Conservation (phyloP, 768 basidiomycete genomes). For the Boletus vinaceobasis region DNA sequence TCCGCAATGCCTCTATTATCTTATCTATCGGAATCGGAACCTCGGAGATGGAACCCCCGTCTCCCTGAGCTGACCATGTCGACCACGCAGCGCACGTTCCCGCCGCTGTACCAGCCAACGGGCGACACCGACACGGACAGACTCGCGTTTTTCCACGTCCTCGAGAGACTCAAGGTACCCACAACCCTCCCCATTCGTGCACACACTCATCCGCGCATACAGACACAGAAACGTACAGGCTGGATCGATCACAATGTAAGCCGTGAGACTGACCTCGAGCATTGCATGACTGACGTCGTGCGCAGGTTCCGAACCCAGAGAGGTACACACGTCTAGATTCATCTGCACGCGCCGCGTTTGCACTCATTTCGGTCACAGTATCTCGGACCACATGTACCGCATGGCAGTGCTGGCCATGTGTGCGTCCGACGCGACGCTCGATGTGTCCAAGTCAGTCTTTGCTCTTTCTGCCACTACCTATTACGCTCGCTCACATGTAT, state of each 20-base stretch:
- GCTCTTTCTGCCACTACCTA: neutral
- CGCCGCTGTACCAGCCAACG: constrained; percentile 53
- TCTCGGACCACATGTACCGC: constrained; percentile 96
- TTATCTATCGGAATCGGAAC: constrained; percentile 29
- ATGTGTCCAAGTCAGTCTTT: constrained; percentile 62
- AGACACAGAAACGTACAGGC: constrained; percentile 95
- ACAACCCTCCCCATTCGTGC: neutral
- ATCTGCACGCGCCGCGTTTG: neutral
- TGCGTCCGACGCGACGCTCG: constrained; percentile 66
- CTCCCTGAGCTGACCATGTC: neutral
- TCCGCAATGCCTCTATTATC: constrained; percentile 16
- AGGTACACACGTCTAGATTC: constrained; percentile 44
- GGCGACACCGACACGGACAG: constrained; percentile 60
- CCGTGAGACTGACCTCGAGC: neutral
- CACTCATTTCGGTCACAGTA: constrained; percentile 41
- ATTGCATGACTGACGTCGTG: constrained; percentile 5
- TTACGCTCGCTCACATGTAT: neutral
- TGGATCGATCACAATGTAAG: constrained; percentile 76
- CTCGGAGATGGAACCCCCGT: constrained; percentile 14
- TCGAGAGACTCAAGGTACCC: constrained; percentile 82
- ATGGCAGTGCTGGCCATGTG: constrained; percentile 96
- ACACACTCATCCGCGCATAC: neutral
- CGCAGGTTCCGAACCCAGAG: constrained; percentile 77
- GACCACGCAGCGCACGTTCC: constrained; percentile 43
- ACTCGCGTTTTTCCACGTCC: constrained; percentile 85